These are phyloP conservation scores for Diplogelasinospora grovesii DNA, from an alignment of 495 filamentous ascomycete genomes.

Conservation along the genomic window DNA sequence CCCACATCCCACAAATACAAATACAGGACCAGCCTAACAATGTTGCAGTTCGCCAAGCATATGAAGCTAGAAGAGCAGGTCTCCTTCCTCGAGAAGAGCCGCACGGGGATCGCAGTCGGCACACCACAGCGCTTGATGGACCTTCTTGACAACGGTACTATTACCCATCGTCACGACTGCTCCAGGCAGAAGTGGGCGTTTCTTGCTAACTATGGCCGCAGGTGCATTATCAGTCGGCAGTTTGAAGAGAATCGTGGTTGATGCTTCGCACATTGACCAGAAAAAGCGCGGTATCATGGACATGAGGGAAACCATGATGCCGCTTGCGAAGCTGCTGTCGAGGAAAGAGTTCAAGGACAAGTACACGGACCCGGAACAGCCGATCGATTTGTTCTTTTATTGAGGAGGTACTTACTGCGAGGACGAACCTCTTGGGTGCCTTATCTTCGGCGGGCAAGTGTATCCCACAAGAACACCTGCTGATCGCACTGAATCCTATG, in stretches of 20 bases:
- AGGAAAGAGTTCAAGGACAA: constrained; percentile 60
- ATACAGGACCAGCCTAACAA: constrained; percentile 2
- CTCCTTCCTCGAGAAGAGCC: constrained; percentile 60
- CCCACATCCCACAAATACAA: neutral
- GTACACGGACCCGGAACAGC: constrained; percentile 47
- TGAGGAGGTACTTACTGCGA: constrained; percentile 16
- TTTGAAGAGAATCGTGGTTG: constrained; percentile 75
- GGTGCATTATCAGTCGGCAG: constrained; percentile 61
- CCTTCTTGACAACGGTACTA: constrained; percentile 73
- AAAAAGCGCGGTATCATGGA: constrained; percentile 91
- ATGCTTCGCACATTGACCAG: constrained; percentile 82
- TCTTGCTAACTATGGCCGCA: constrained; percentile 28
- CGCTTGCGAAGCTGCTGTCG: constrained; percentile 63
- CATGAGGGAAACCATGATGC: constrained; percentile 80
- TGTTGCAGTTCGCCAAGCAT: constrained; percentile 95
- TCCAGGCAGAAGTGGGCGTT: neutral
- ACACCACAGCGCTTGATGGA: constrained; percentile 79
- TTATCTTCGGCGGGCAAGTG: neutral
- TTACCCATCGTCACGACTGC: constrained; percentile 15
- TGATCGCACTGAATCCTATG: too few species aligned
- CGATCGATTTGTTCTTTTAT: constrained; percentile 56
- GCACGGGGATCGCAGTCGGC: constrained; percentile 79
- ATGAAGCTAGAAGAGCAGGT: constrained; percentile 90
- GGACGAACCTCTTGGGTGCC: neutral
- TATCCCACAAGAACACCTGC: neutral